Base-by-base conservation (phyloP, 306 rosid genomes). In the Gastrolobium bilobum region DNA sequence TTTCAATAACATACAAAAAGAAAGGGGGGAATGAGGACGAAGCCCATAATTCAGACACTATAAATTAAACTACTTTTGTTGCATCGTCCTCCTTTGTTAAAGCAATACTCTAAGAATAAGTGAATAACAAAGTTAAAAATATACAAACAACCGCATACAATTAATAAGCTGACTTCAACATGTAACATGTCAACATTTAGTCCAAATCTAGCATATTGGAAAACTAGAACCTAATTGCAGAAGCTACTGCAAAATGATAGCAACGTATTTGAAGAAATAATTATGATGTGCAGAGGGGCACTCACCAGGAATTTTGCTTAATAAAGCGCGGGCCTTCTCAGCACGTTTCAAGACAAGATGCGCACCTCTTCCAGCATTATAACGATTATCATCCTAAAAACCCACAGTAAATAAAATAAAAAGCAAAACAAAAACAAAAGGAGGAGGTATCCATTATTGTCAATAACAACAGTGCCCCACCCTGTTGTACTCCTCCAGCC, bases 401-500 rank as follows among this genome's bases (percentile, higher is more conserved):
- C 10, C 26, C 64, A 71, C 10, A 64, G 43, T 15, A 48, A 4
- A 5, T 39, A 63, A 20, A 71, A 81, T n/a, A 37, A 10, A 3
- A 74, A 56, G 50, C 54, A 68, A 68, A 63, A 71, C 5, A 42
- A 68, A 71, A 44, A 3, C 59, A 15, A 3, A 46, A 13, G 56
- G 52, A 15, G 38, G 50, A 83, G 70, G 13, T 56, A 42, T 52
- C 1, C 11, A 42, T 34, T 5, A 42, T 50, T 58, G 35, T 38
- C 7, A 47, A 76, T 26, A 48, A 67, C 48, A 58, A 14, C 33
- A 42, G 43, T 54, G 52, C 69, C 63, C 73, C 80, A 93, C 97
- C 92, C 87, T 87, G 67, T 90, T 90, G 84, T 93, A 91, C 76
- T 91, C 97, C 88, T 93, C 95, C n/a, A 91, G 88, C 97, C 98